Percentiles rank a stretch among this genome's conserved stretches.
These are phyloP conservation scores for Claviceps africana DNA, from an alignment of 2,329 filamentous ascomycete genomes.

Conservation along the genomic window DNA sequence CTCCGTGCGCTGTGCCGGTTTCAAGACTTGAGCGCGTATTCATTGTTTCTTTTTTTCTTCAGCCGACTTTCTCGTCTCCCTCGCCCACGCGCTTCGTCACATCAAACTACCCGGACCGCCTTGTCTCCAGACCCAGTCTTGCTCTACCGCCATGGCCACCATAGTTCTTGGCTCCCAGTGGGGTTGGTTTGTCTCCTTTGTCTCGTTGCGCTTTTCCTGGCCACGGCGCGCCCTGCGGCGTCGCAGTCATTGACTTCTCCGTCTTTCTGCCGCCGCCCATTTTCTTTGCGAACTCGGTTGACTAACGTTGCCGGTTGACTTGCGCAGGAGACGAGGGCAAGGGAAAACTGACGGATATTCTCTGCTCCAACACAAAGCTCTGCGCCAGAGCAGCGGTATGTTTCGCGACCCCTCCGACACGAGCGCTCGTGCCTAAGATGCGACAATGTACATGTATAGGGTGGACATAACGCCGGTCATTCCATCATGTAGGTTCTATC, in stretches of 20 bases:
- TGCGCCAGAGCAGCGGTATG: slow-evolving; percentile 18
- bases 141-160: background rate
- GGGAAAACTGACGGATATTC: slow-evolving; percentile 24
- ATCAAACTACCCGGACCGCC: background rate
- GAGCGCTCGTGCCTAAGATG: slow-evolving; percentile 1
- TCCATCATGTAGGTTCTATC: slow-evolving; percentile 9
- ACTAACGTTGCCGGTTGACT: background rate
- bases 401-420: slow-evolving; percentile 10
- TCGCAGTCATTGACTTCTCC: background rate
- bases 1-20: too few relatives aligned
- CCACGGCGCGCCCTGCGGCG: background rate
- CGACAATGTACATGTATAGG: slow-evolving; percentile 9
- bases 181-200: slow-evolving; percentile 18
- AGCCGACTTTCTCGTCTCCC: background rate
- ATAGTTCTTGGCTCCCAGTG: slow-evolving; percentile 23
- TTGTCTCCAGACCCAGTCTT: background rate
- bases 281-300: background rate
- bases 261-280: slow-evolving; percentile 7
- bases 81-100: background rate
- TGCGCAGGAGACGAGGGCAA: slow-evolving; percentile 23
- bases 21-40: too few relatives aligned
- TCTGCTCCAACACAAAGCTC: slow-evolving; percentile 17
- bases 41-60: background rate
- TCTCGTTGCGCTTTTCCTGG: background rate
- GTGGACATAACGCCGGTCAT: slow-evolving; percentile 18